Evolutionary conservation across 164 flowering plant species (phyloP).

Genomic region (Kingdonia uniflora): DNA sequence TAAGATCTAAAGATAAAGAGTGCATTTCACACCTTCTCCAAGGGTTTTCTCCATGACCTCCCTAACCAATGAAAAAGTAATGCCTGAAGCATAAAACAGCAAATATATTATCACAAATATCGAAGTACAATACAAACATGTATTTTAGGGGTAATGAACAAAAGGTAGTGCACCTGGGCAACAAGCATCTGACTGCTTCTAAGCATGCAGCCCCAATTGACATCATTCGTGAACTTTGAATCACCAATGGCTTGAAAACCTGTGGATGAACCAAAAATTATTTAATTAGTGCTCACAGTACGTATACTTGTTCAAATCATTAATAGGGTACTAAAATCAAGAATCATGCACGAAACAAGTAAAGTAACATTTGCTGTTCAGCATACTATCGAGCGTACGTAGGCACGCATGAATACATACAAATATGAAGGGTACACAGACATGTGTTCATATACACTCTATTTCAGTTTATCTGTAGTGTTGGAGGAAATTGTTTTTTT

Average conservation of each 20-base stretch:
- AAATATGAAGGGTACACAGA: not conserved
- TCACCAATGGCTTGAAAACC: conserved; percentile 78
- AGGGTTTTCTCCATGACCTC: conserved; percentile 79
- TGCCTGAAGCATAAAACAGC: conserved; percentile 38
- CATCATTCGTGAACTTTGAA: conserved; percentile 72
- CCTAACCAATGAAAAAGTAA: conserved; percentile 68
- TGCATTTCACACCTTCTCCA: conserved; percentile 34
- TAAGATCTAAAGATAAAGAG: no score
- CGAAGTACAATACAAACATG: not conserved
- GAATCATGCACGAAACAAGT: not conserved
- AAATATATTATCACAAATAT: no score
- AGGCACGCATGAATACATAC: not conserved
- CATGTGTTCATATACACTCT: not conserved
- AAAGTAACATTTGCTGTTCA: not conserved
- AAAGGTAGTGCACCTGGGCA: conserved; percentile 54
- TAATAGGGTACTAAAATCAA: not conserved
- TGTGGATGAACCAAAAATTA: conserved; percentile 11
- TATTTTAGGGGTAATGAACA: not conserved
- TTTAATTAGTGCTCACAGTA: not conserved
- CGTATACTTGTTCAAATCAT: not conserved
- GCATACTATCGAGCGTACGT: not conserved
- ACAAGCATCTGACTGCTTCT: conserved; percentile 98
- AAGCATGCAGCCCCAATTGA: conserved; percentile 95
- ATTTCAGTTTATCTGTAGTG: no score
- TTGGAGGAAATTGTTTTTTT: no score